These are phyloP conservation scores for Syzygium aqueum DNA, from an alignment of 345 rosid species.

Conservation along the genomic window DNA sequence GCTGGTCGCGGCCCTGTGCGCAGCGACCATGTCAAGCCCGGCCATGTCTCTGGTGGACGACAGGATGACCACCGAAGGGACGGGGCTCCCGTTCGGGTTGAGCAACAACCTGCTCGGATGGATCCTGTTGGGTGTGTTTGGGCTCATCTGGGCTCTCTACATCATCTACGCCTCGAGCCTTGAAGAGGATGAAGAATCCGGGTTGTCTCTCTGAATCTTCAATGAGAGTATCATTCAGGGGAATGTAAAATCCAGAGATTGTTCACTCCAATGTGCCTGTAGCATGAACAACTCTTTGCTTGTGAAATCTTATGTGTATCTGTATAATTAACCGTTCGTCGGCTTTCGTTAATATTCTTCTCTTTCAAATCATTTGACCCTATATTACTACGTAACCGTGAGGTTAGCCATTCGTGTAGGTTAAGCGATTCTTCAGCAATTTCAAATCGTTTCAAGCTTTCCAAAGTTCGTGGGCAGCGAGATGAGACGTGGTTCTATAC, in stretches of 20 bases:
- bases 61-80: conserved; percentile 83
- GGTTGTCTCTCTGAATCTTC: conserved; percentile 55
- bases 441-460: background rate
- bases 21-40: conserved; percentile 54
- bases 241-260: background rate
- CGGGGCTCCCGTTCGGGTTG: conserved; percentile 84
- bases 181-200: conserved; percentile 88
- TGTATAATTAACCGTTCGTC: background rate
- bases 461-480: background rate
- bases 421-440: background rate
- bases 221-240: background rate
- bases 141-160: conserved; percentile 78
- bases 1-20: conserved; percentile 36
- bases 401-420: background rate
- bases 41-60: conserved; percentile 91
- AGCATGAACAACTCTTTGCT: background rate
- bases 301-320: background rate
- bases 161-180: conserved; percentile 53
- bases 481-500: background rate
- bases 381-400: background rate
- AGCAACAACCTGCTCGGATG: conserved; percentile 96
- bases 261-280: background rate
- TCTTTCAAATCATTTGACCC: background rate
- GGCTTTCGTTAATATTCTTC: background rate
- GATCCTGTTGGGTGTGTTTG: conserved; percentile 82